Conservation (phyloP, 73 alveolate genomes). For the Diophrys sp. region DNA sequence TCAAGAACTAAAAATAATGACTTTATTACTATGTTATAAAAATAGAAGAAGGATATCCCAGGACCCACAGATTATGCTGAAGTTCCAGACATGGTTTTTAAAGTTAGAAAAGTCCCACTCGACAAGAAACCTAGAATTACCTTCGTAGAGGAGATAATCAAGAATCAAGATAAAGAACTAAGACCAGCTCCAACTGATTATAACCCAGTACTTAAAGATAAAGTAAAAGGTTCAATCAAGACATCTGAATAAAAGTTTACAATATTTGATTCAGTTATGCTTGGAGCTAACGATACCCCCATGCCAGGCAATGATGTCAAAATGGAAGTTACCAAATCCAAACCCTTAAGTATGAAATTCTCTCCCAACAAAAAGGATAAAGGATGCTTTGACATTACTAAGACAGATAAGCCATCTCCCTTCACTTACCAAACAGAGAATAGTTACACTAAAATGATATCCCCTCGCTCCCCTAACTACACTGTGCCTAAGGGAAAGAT, state of each 20-base stretch:
- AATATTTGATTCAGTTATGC: background rate
- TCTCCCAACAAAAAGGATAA: background rate
- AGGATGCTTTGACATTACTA: background rate
- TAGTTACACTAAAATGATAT: background rate
- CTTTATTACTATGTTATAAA: background rate
- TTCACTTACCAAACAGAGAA: background rate
- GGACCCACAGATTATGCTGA: conserved; percentile 1
- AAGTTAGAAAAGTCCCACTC: background rate
- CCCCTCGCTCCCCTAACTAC: background rate
- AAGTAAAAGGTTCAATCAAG: background rate
- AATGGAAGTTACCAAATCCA: background rate
- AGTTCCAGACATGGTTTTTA: background rate
- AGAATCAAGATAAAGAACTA: too few relatives aligned
- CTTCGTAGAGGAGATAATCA: background rate
- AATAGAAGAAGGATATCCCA: background rate
- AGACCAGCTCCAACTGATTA: background rate
- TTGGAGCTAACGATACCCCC: background rate
- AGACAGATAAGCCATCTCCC: background rate
- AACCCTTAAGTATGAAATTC: background rate
- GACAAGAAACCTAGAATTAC: background rate
- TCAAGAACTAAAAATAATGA: background rate
- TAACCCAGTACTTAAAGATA: background rate
- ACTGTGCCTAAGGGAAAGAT: background rate
- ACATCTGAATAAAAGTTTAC: background rate
- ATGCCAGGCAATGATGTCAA: background rate